Evolutionary conservation across 2,329 filamentous ascomycete genomes (phyloP).

Genomic region (Aspergillus vadensis): DNA sequence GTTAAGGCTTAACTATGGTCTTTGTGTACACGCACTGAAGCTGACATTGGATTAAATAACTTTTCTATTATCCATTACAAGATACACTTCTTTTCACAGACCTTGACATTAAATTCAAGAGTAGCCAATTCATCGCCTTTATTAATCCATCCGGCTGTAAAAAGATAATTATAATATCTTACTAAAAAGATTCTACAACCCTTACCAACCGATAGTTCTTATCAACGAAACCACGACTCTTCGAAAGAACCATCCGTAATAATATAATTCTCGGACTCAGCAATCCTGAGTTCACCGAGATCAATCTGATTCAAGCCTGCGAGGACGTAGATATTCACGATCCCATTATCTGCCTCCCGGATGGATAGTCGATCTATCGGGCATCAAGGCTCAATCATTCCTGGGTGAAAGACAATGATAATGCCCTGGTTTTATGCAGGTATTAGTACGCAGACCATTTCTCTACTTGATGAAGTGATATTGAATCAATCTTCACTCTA

Average conservation of each 20-base stretch:
- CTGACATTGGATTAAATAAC: background rate
- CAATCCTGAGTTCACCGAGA: slow-evolving; percentile 25
- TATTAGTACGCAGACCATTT: too few relatives aligned
- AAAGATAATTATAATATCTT: slow-evolving; percentile 51
- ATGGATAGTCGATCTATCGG: slow-evolving; percentile 49
- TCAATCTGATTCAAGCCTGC: slow-evolving; percentile 38
- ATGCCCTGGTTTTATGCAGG: too few relatives aligned
- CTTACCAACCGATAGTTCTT: slow-evolving; percentile 59
- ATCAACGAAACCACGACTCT: slow-evolving; percentile 72
- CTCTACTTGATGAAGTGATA: too few relatives aligned
- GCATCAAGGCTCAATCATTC: too few relatives aligned
- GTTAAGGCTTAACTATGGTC: background rate
- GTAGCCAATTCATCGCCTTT: slow-evolving; percentile 49
- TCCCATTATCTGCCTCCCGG: slow-evolving; percentile 41
- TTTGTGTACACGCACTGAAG: background rate
- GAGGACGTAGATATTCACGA: slow-evolving; percentile 38
- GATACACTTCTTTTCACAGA: slow-evolving; percentile 10
- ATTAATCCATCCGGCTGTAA: slow-evolving; percentile 53
- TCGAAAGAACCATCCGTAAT: slow-evolving; percentile 66
- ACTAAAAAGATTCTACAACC: slow-evolving; percentile 52
- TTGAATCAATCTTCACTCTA: too few relatives aligned
- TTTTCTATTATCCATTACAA: slow-evolving; percentile 26
- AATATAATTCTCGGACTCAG: slow-evolving; percentile 64
- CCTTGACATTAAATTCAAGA: slow-evolving; percentile 36
- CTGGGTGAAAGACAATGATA: too few relatives aligned